Conservation (phyloP, 2,329 filamentous ascomycete genomes). For the Neodidymelliopsis sp. region DNA sequence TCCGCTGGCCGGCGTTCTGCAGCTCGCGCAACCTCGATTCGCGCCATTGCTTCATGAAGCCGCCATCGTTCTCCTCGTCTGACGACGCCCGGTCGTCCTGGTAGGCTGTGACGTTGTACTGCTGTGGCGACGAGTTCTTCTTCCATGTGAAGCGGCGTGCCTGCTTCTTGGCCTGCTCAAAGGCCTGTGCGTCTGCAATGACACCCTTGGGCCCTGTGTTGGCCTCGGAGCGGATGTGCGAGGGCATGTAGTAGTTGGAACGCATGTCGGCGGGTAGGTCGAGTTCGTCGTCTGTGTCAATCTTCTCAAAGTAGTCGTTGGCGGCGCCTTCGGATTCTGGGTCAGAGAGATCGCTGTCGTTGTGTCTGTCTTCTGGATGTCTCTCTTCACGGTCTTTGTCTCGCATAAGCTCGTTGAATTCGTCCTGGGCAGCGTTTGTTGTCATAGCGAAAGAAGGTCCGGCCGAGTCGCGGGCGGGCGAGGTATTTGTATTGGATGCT, state of each 20-base stretch:
- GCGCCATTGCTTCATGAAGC: slow-evolving; percentile 86
- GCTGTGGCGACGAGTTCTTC: slow-evolving; percentile 29
- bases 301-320: slow-evolving; percentile 65
- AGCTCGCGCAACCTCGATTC: slow-evolving; percentile 81
- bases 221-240: slow-evolving; percentile 69
- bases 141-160: slow-evolving; percentile 46
- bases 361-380: slow-evolving; percentile 58
- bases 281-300: slow-evolving; percentile 59
- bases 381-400: slow-evolving; percentile 53
- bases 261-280: slow-evolving; percentile 61
- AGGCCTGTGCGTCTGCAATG: slow-evolving; percentile 82
- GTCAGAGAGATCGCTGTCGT: slow-evolving; percentile 70
- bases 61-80: slow-evolving; percentile 74
- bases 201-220: slow-evolving; percentile 87
- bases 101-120: slow-evolving; percentile 46
- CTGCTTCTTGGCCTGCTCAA: slow-evolving; percentile 67
- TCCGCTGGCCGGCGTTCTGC: slow-evolving; percentile 65
- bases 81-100: slow-evolving; percentile 58
- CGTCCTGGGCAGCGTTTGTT: slow-evolving; percentile 55
- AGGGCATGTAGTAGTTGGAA: slow-evolving; percentile 63
- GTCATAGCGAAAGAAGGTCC: slow-evolving; percentile 49
- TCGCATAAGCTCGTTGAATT: slow-evolving; percentile 60
- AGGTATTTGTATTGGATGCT: slow-evolving; percentile 20
- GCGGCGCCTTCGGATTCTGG: slow-evolving; percentile 59
- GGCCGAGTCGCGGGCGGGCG: slow-evolving; percentile 12